phyloP scores from a whole-genome alignment of 2,329 filamentous ascomycete genomes.

The Alternaria arborescens region DNA sequence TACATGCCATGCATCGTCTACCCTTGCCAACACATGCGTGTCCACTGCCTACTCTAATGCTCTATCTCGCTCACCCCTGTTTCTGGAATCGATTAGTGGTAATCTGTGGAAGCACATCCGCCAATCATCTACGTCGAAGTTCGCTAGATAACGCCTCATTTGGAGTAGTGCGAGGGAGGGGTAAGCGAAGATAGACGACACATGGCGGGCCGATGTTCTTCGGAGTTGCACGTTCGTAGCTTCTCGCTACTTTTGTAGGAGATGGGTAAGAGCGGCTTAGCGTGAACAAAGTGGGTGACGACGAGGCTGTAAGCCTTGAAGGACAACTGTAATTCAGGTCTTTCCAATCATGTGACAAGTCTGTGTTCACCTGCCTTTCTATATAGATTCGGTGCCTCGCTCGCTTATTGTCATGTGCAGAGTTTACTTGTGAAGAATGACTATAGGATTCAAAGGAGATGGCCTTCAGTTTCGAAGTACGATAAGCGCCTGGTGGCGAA shows the following conservation, averaged over 20 bases:
- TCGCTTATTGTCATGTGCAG: neutral
- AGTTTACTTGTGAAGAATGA: neutral
- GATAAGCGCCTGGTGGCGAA: neutral
- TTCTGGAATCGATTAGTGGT: slow-evolving; percentile 13
- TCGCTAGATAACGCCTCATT: neutral
- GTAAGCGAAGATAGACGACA: slow-evolving; percentile 6
- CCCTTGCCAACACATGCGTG: slow-evolving; percentile 15
- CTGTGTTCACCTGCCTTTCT: neutral
- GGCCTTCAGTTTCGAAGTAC: neutral
- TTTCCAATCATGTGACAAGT: neutral
- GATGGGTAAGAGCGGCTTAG: neutral
- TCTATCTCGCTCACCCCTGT: slow-evolving; percentile 24
- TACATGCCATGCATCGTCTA: slow-evolving; percentile 10
- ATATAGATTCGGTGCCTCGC: neutral
- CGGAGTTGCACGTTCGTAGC: neutral
- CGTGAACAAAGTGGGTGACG: neutral
- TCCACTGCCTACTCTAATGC: slow-evolving; percentile 5
- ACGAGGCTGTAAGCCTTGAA: neutral
- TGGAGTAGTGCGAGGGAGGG: neutral
- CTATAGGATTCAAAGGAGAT: neutral
- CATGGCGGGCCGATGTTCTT: neutral
- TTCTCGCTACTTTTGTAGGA: slow-evolving; percentile 1
- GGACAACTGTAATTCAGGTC: neutral
- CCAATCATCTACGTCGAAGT: neutral
- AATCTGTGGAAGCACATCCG: neutral